Base-by-base conservation (phyloP, 257 asterid species). In the Rauvolfia tetraphylla region DNA sequence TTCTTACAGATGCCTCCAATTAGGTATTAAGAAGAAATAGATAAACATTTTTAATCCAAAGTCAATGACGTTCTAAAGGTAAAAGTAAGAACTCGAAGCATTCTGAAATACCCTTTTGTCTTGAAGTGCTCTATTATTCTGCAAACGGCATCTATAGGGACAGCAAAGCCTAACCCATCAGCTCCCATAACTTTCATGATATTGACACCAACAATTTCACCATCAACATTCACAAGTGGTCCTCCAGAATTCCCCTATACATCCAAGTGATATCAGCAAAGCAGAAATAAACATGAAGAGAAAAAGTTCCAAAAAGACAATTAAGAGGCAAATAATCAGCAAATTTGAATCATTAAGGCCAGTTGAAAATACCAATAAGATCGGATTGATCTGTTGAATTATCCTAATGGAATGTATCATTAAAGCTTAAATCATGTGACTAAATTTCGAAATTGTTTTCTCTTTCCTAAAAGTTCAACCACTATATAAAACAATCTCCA, bases 241-340 rank as follows among this genome's bases (percentile, higher is more conserved):
- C 97, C 98, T 22, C 97, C 97, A 42, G 97, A 92, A 87, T 94
- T 94, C 72, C 97, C 98, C 98, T 94, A n/a, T n/a, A 73, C 82
- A 87, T 49, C 41, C 44, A 74, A 68, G 57, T 38, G 53, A n/a
- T 68, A 83, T 41, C 29, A 49, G 49, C 39, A 77, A 29, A 53
- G 57, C 23, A 56, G 34, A 56, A 77, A 71, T 71, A 41, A 56
- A 23, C 63, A 74, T 33, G 20, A 72, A 33, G 36, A n/a, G 18
- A 39, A 72, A 11, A 53, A 9, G 29, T 53, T 38, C 0, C 5
- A 36, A 68, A 14, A 20, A 61, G 20, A 12, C 54, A 56, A 41
- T 58, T 62, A 9, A 14, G 36, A 68, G 34, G 51, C 22, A 22
- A 62, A 53, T 27, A 54, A 11, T n/a, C 48, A 70, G 48, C 54